Conservation (phyloP, 2,329 filamentous ascomycete genomes). For the Botrytis deweyae region DNA sequence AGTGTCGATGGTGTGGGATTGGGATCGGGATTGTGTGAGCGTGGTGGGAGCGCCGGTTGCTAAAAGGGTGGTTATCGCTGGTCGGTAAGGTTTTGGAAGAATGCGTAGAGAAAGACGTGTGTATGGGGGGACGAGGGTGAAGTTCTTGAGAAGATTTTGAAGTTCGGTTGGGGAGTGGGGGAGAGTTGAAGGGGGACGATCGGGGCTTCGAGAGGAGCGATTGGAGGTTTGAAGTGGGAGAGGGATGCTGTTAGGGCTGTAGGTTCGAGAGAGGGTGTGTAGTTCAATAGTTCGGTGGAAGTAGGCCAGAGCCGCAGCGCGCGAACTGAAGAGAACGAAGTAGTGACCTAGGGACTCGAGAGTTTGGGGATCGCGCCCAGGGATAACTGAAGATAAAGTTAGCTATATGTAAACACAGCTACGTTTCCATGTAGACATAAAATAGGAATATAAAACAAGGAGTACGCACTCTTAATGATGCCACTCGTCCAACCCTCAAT, state of each 20-base stretch:
- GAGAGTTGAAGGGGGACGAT: slow-evolving; percentile 37
- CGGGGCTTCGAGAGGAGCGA: slow-evolving; percentile 34
- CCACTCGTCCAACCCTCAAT: slow-evolving; percentile 67
- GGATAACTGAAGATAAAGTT: slow-evolving; percentile 50
- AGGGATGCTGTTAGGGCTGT: slow-evolving; percentile 40
- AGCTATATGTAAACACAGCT: neutral
- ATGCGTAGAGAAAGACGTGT: slow-evolving; percentile 39
- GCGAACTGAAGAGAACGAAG: slow-evolving; percentile 65
- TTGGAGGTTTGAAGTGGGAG: slow-evolving; percentile 39
- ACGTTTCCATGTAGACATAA: neutral
- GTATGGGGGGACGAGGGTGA: slow-evolving; percentile 50
- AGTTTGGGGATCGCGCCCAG: slow-evolving; percentile 61
- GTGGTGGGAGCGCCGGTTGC: slow-evolving; percentile 38
- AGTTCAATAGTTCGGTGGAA: slow-evolving; percentile 53
- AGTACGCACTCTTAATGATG: slow-evolving; percentile 54
- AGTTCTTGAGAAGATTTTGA: slow-evolving; percentile 47
- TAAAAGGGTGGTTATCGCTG: slow-evolving; percentile 39
- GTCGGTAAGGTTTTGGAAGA: slow-evolving; percentile 40
- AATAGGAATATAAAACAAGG: neutral
- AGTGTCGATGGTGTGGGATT: slow-evolving; percentile 3
- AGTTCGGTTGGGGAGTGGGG: slow-evolving; percentile 48
- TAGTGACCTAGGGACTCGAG: slow-evolving; percentile 65
- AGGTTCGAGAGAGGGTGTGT: slow-evolving; percentile 46
- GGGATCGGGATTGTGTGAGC: slow-evolving; percentile 21
- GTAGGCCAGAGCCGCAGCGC: slow-evolving; percentile 61